These are phyloP conservation scores for Gaeumannomyces sp. DNA, from an alignment of 2,329 filamentous ascomycete species.

Conservation along the genomic window DNA sequence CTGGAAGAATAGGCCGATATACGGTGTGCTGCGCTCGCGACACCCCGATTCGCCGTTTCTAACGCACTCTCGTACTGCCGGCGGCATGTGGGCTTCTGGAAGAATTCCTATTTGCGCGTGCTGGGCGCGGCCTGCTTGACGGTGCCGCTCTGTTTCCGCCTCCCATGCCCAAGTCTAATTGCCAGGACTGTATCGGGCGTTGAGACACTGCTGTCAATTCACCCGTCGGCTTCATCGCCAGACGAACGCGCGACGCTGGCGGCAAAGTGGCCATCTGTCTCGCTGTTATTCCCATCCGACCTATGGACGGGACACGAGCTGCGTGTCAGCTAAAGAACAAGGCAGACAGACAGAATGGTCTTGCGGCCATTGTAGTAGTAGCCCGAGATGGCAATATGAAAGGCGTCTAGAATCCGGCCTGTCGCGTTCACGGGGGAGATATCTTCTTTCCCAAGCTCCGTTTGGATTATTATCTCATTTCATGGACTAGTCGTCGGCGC, in stretches of 20 bases:
- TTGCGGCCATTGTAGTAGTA: no score
- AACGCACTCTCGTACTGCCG: background rate
- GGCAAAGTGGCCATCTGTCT: background rate
- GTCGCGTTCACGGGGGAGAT: background rate
- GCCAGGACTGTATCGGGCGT: background rate
- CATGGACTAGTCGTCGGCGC: background rate
- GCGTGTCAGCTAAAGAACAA: background rate
- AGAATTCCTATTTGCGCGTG: slow-evolving; percentile 3
- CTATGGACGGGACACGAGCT: background rate
- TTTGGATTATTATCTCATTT: background rate
- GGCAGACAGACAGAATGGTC: background rate
- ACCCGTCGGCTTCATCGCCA: background rate
- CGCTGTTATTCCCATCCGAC: background rate
- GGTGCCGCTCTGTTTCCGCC: background rate
- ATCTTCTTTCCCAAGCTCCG: background rate
- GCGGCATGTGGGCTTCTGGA: slow-evolving; percentile 5
- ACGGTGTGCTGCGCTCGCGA: background rate
- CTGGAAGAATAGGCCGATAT: background rate
- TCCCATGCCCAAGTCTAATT: background rate
- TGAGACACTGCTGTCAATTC: background rate
- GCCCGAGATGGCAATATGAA: background rate
- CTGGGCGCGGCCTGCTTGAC: background rate
- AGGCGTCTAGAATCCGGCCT: background rate
- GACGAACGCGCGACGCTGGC: background rate
- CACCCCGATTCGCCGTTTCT: background rate